phyloP scores from a whole-genome alignment of 495 filamentous ascomycete species.

The Astrothelium macrocarpum region DNA sequence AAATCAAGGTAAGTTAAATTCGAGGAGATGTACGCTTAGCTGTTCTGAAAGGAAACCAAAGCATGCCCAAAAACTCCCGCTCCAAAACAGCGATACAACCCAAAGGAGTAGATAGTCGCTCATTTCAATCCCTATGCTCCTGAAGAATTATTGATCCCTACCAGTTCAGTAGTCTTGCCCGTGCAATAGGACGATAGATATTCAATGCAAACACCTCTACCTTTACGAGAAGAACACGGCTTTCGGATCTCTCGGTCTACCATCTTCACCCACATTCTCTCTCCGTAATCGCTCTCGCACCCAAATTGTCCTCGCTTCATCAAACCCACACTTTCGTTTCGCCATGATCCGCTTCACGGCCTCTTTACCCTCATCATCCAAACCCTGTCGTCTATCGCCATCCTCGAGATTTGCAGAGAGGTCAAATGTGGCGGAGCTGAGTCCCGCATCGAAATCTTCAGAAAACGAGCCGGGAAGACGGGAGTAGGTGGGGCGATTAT shows the following conservation, averaged over 20 bases:
- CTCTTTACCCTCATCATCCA: constrained; percentile 67
- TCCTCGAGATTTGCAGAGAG: constrained; percentile 65
- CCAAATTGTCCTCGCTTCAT: constrained; percentile 79
- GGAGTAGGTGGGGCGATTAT: constrained; percentile 43
- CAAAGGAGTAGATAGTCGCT: too few species aligned
- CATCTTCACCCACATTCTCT: constrained; percentile 82
- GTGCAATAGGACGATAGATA: too few species aligned
- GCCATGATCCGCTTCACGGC: constrained; percentile 87
- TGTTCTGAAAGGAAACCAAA: neutral
- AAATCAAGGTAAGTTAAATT: neutral
- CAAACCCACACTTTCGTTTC: constrained; percentile 62
- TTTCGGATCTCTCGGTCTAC: constrained; percentile 82
- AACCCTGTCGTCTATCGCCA: constrained; percentile 65
- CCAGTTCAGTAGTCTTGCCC: too few species aligned
- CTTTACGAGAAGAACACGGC: constrained; percentile 87
- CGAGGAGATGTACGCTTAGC: neutral
- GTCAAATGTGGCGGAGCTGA: constrained; percentile 74
- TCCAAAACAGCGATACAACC: too few species aligned
- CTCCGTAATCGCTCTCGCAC: constrained; percentile 74
- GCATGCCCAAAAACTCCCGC: too few species aligned
- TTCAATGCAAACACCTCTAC: too few species aligned
- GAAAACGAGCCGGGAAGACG: constrained; percentile 65
- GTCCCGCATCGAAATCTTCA: constrained; percentile 73
- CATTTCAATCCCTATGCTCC: too few species aligned
- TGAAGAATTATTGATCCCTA: too few species aligned